phyloP scores from a whole-genome alignment of 2,329 filamentous ascomycete species.

The Xylariaceae sp. region DNA sequence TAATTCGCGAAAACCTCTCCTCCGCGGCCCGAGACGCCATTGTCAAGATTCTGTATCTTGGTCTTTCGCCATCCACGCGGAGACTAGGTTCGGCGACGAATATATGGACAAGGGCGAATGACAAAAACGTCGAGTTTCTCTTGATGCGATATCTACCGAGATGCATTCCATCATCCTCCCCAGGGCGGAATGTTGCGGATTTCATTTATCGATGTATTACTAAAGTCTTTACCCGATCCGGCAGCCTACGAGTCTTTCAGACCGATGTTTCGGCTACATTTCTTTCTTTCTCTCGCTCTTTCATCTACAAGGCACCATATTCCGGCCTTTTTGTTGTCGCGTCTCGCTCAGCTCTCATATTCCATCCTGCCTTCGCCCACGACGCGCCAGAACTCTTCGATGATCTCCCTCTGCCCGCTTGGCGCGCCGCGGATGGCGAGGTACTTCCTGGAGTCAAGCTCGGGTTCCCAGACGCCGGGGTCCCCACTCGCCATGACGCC shows the following conservation, averaged over 20 bases:
- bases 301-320: no score
- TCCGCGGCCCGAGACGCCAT: slow-evolving; percentile 17
- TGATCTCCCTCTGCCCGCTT: slow-evolving; percentile 55
- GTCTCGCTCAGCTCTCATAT: slow-evolving; percentile 36
- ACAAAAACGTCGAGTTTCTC: slow-evolving; percentile 20
- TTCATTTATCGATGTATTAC: slow-evolving; percentile 16
- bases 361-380: slow-evolving; percentile 53
- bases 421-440: slow-evolving; percentile 59
- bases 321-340: not conserved
- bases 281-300: not conserved
- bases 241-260: slow-evolving; percentile 4
- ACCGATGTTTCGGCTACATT: slow-evolving; percentile 8
- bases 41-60: slow-evolving; percentile 7
- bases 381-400: slow-evolving; percentile 61
- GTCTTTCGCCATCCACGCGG: not conserved
- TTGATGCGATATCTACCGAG: slow-evolving; percentile 8
- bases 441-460: slow-evolving; percentile 57
- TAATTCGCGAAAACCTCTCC: slow-evolving; percentile 14
- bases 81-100: not conserved
- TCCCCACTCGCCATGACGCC: slow-evolving; percentile 70
- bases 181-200: slow-evolving; percentile 14
- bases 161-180: slow-evolving; percentile 25
- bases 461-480: slow-evolving; percentile 64
- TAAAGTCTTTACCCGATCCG: slow-evolving; percentile 15
- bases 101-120: slow-evolving; percentile 4